Evolutionary conservation across 305 asterid genomes (phyloP).

Genomic region (Solanum chacoense): DNA sequence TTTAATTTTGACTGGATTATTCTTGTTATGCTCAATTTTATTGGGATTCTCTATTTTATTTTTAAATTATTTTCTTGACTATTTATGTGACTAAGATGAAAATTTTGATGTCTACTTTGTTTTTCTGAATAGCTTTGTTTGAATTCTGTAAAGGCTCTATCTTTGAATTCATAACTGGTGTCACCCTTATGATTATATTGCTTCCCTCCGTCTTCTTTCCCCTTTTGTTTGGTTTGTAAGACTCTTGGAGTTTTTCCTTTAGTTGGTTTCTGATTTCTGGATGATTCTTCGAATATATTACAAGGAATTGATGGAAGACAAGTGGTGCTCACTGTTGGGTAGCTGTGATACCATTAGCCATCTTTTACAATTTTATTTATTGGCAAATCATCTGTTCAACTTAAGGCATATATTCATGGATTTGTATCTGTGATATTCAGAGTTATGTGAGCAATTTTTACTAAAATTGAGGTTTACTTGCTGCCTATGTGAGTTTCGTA

Average conservation of each 20-base stretch:
- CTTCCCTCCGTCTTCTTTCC: neutral
- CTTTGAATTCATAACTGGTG: neutral
- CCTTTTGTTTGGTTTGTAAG: neutral
- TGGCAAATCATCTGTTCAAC: neutral
- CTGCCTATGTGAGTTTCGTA: neutral
- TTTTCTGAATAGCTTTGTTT: neutral
- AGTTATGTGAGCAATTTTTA: neutral
- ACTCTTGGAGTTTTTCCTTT: neutral
- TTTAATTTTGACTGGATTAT: neutral
- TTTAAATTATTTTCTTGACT: neutral
- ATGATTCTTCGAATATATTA: neutral
- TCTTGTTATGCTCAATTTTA: neutral
- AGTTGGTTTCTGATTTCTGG: neutral
- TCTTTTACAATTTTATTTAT: neutral
- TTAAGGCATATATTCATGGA: neutral
- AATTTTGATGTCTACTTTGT: neutral
- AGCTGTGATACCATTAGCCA: neutral
- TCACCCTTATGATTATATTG: neutral
- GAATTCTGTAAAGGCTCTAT: neutral
- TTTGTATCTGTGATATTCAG: neutral
- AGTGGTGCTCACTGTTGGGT: neutral
- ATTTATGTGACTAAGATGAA: neutral
- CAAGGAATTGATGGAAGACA: neutral
- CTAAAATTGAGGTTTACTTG: neutral
- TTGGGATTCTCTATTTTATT: neutral